Evolutionary conservation across 306 rosid species (phyloP).

Genomic region (Dicorynia guianensis): DNA sequence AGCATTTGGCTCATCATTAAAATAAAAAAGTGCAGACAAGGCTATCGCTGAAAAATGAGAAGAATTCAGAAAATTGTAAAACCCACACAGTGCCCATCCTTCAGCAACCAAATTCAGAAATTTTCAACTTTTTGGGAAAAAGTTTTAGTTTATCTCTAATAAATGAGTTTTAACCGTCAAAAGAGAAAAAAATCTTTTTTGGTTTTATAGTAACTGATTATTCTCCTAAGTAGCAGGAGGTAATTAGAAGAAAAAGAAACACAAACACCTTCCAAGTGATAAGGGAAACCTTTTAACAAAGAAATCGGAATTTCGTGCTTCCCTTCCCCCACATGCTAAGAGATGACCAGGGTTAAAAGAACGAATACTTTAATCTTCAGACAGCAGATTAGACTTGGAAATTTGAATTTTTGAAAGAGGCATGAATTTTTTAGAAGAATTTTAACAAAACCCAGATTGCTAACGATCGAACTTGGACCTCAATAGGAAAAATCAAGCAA

Average conservation of each 20-base stretch:
- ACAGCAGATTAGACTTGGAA: conserved; percentile 42
- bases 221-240: not conserved
- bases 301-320: not conserved
- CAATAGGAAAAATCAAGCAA: not conserved
- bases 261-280: not conserved
- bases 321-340: not conserved
- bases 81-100: not conserved
- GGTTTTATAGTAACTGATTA: too few relatives aligned
- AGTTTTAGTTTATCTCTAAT: not conserved
- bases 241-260: not conserved
- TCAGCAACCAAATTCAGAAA: conserved; percentile 7
- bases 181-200: not conserved
- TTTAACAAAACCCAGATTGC: conserved; percentile 20
- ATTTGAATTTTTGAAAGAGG: not conserved
- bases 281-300: conserved; percentile 2
- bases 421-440: conserved; percentile 6
- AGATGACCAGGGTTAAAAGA: not conserved
- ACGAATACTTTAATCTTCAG: conserved; percentile 4
- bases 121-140: conserved; percentile 19
- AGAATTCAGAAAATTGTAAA: not conserved
- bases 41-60: not conserved
- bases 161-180: conserved; percentile 1
- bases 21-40: not conserved
- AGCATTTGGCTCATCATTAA: not conserved
- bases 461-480: not conserved